phyloP scores from a whole-genome alignment of 2,329 filamentous ascomycete species.

The Monilinia fructigena region DNA sequence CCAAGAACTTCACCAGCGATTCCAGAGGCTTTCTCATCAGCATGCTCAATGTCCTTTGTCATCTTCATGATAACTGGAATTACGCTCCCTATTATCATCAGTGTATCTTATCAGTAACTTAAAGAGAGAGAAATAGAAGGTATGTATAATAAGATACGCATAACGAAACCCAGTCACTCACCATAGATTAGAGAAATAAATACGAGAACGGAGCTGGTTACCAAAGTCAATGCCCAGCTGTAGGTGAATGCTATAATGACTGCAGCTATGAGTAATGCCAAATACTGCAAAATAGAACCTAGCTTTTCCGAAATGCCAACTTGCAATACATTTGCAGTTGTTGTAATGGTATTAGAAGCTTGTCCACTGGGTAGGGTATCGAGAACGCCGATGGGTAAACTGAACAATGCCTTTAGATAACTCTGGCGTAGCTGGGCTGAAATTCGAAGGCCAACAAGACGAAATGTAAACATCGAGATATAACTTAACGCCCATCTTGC shows the following conservation, averaged over 20 bases:
- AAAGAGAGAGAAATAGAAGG: not conserved
- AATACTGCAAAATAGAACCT: constrained; percentile 57
- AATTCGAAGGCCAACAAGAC: constrained; percentile 61
- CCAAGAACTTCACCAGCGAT: constrained; percentile 61
- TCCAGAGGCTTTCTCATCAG: constrained; percentile 57
- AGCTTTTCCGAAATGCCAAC: constrained; percentile 64
- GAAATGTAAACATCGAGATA: constrained; percentile 58
- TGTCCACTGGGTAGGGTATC: constrained; percentile 58
- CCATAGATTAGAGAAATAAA: constrained; percentile 54
- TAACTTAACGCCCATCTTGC: constrained; percentile 64
- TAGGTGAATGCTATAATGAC: constrained; percentile 56
- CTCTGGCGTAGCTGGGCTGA: constrained; percentile 61
- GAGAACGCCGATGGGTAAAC: constrained; percentile 65
- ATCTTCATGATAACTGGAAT: constrained; percentile 57
- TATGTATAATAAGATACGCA: not conserved
- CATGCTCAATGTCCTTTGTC: constrained; percentile 46
- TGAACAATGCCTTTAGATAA: constrained; percentile 63
- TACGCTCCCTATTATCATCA: constrained; percentile 36
- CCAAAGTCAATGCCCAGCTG: constrained; percentile 59
- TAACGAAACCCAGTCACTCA: not conserved
- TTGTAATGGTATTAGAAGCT: constrained; percentile 53
- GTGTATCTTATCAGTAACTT: not conserved
- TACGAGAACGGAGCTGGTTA: constrained; percentile 55
- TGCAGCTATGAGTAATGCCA: constrained; percentile 52
- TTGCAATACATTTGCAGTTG: constrained; percentile 62